A percentile compares a stretch with the other conserved stretches of the same genome.
Conservation (phyloP, 2,329 filamentous ascomycete species). For the Bipolaris gigantea region DNA sequence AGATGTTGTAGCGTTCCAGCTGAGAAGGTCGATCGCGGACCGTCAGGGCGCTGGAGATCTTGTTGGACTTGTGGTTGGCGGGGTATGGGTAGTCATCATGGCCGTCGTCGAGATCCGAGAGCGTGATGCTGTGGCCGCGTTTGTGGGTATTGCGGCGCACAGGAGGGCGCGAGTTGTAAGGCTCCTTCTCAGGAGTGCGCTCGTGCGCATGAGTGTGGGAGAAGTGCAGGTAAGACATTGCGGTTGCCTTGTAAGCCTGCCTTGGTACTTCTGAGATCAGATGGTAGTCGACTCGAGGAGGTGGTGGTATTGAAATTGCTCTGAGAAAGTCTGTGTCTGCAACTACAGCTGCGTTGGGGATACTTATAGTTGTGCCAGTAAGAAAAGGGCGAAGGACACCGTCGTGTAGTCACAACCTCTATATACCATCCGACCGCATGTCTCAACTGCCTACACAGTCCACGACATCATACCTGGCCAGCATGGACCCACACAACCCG, state of each 20-base stretch:
- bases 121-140: conserved; percentile 24
- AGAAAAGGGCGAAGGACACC: background rate
- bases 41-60: conserved; percentile 30
- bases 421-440: conserved; percentile 16
- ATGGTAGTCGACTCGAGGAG: background rate
- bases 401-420: conserved; percentile 5
- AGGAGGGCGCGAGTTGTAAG: conserved; percentile 21
- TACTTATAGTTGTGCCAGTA: conserved; percentile 9
- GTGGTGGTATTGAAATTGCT: background rate
- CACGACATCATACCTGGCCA: conserved; percentile 7
- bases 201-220: conserved; percentile 26
- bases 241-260: conserved; percentile 8
- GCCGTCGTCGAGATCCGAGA: conserved; percentile 28
- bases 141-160: conserved; percentile 31
- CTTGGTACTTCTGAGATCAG: background rate
- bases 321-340: background rate
- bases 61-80: conserved; percentile 15
- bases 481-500: conserved; percentile 11
- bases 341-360: background rate
- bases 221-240: conserved; percentile 33
- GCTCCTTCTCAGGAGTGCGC: conserved; percentile 20
- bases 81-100: conserved; percentile 38
- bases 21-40: conserved; percentile 31
- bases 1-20: conserved; percentile 41
- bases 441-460: conserved; percentile 16